phyloP scores from a whole-genome alignment of 176 grass and related monocot genomes.

The Oryza punctata region DNA sequence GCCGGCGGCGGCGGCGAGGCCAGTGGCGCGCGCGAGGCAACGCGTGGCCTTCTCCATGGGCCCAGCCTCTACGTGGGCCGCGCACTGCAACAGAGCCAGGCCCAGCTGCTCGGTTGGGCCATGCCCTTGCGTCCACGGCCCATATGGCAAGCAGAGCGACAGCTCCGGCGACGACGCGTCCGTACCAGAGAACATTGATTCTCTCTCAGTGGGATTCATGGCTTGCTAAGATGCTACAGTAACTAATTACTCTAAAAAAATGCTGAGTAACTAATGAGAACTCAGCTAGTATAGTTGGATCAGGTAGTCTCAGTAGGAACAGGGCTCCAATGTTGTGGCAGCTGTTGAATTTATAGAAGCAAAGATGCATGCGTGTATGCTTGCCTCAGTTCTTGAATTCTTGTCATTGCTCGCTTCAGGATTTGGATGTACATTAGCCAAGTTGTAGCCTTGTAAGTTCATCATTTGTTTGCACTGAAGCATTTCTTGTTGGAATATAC shows the following conservation, averaged over 20 bases:
- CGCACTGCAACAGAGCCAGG: conserved; percentile 26
- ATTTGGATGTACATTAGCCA: no score
- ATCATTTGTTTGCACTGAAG: neutral
- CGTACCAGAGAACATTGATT: neutral
- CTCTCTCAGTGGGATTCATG: neutral
- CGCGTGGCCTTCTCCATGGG: conserved; percentile 19
- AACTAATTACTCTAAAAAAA: no score
- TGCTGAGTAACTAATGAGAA: no score
- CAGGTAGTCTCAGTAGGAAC: neutral
- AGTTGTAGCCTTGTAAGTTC: neutral
- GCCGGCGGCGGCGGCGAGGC: neutral
- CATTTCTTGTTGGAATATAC: neutral
- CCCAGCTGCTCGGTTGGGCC: conserved; percentile 12
- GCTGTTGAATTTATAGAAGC: neutral
- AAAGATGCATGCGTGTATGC: neutral
- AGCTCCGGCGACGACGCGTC: neutral
- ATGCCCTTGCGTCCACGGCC: neutral
- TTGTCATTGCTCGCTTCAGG: neutral
- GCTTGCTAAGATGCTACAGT: neutral
- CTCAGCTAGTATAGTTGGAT: neutral
- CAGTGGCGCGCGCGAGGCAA: conserved; percentile 36
- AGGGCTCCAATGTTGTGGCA: neutral
- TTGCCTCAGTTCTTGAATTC: neutral
- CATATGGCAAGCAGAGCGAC: neutral
- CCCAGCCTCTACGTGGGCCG: conserved; percentile 32